Evolutionary conservation across 345 rosid species (phyloP).

Genomic region (Psidium guajava): DNA sequence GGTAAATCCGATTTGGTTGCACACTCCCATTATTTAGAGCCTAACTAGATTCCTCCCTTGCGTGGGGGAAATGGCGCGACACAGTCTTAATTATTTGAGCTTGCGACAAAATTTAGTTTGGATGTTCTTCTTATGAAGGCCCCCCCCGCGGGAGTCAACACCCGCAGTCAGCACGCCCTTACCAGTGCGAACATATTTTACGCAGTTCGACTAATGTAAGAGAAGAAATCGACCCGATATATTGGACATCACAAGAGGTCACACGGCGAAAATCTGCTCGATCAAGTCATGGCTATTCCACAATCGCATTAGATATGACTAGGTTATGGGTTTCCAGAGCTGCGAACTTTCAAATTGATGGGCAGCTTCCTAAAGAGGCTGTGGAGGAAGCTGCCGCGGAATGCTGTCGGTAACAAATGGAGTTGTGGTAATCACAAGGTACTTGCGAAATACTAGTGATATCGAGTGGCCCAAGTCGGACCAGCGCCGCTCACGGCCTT

Average conservation of each 20-base stretch:
- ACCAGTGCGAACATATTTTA: not conserved
- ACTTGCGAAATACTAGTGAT: not conserved
- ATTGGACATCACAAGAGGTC: not conserved
- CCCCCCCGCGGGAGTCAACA: not conserved
- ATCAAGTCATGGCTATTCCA: not conserved
- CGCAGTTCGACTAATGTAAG: fast-evolving
- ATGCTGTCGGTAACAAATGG: not conserved
- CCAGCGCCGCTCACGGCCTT: not conserved
- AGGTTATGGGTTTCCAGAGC: not conserved
- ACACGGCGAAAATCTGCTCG: not conserved
- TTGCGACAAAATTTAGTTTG: not conserved
- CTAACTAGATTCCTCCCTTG: not conserved
- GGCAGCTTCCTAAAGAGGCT: not conserved
- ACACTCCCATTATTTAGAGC: too few relatives aligned
- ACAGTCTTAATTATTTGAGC: not conserved
- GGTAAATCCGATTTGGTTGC: too few relatives aligned
- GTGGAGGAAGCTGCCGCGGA: too few relatives aligned
- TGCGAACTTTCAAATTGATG: not conserved
- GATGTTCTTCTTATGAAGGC: not conserved
- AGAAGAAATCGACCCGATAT: not conserved
- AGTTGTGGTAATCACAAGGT: not conserved
- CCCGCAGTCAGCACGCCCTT: too few relatives aligned
- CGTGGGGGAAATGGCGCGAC: not conserved
- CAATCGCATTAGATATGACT: not conserved
- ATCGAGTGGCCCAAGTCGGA: not conserved